phyloP scores from a whole-genome alignment of 2,329 filamentous ascomycete species.

The Diplodia intermedia region DNA sequence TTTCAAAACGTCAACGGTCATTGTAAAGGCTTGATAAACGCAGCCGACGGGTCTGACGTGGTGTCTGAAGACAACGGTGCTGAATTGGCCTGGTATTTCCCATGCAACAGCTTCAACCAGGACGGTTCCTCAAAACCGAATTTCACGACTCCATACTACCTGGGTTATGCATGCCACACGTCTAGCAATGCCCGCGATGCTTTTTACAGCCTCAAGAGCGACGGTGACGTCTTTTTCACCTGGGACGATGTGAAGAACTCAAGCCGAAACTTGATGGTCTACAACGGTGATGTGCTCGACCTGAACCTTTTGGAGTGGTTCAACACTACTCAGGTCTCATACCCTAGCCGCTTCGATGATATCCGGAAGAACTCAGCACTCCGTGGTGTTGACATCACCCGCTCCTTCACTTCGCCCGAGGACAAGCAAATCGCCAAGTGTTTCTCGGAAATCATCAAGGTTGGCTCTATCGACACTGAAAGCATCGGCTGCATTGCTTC shows the following conservation, averaged over 20 bases:
- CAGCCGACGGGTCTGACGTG: slow-evolving; percentile 73
- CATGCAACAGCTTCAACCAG: slow-evolving; percentile 89
- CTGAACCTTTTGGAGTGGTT: slow-evolving; percentile 90
- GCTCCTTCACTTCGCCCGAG: slow-evolving; percentile 76
- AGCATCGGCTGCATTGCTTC: slow-evolving; percentile 97
- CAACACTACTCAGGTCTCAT: slow-evolving; percentile 77
- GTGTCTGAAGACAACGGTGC: slow-evolving; percentile 71
- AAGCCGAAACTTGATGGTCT: slow-evolving; percentile 89
- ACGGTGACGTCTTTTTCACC: slow-evolving; percentile 92
- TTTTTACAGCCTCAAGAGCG: slow-evolving; percentile 74
- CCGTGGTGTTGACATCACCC: slow-evolving; percentile 86
- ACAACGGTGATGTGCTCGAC: slow-evolving; percentile 92
- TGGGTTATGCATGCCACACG: slow-evolving; percentile 90
- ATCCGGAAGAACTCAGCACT: slow-evolving; percentile 75
- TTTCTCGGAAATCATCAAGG: slow-evolving; percentile 91
- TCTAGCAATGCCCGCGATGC: slow-evolving; percentile 68
- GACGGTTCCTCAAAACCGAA: slow-evolving; percentile 86
- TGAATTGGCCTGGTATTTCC: slow-evolving; percentile 95
- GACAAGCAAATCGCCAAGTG: slow-evolving; percentile 88
- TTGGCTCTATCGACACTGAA: slow-evolving; percentile 93
- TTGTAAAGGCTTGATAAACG: slow-evolving; percentile 88
- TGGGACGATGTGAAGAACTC: slow-evolving; percentile 93
- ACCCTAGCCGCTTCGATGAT: slow-evolving; percentile 79
- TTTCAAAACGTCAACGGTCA: slow-evolving; percentile 99
- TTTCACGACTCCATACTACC: slow-evolving; percentile 73